Evolutionary conservation across 345 rosid genomes (phyloP), one percentile per base, ranked within the genome.

Genomic region (Anastatica hierochuntica): DNA sequence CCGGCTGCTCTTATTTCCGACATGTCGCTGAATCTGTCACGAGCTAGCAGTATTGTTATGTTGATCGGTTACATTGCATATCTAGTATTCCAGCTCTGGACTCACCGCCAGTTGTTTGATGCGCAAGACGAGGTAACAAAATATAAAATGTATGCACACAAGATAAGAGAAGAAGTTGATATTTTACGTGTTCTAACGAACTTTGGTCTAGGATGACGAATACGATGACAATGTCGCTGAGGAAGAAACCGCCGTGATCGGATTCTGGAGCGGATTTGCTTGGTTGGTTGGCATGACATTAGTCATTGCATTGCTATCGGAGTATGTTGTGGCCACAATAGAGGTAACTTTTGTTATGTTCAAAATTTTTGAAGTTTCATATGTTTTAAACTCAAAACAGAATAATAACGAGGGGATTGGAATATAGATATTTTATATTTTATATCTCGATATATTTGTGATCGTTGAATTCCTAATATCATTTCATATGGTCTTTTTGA

Each of bases 301-400:
- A 4, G 61, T 90, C 58, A 78, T 86, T 7, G 97, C 97, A 23
- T 61, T 90, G 64, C 49, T 90, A 30, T 90, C 97, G 0, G 94
- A 90, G 72, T 90, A 85, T 66, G 90, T 90, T n/a, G 97, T 90
- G 30, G 90, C 88, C 71, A 90, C 95, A 1, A 86, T 90, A 39
- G 90, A 90, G 95, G 97, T 89, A 79, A 41, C 31, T n/a, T 20
- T 53, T 44, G 8, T 21, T 8, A 26, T 39, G 15, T 39, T 21
- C 17, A 21, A 1, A 3, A 3, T 8, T 7, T 42, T n/a, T n/a
- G n/a, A 55, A 29, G 18, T 30, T 42, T 15, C 3, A 16, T 31
- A 21, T 0, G 3, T 0, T 6, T 20, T 11, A 29, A n/a, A n/a
- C n/a, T n/a, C n/a, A n/a, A n/a, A n/a, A n/a, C n/a, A n/a, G n/a